A percentile compares a stretch with the other conserved stretches of the same genome.
phyloP scores from a whole-genome alignment of 2,329 filamentous ascomycete genomes.

The Ascochyta viciae-villosae region DNA sequence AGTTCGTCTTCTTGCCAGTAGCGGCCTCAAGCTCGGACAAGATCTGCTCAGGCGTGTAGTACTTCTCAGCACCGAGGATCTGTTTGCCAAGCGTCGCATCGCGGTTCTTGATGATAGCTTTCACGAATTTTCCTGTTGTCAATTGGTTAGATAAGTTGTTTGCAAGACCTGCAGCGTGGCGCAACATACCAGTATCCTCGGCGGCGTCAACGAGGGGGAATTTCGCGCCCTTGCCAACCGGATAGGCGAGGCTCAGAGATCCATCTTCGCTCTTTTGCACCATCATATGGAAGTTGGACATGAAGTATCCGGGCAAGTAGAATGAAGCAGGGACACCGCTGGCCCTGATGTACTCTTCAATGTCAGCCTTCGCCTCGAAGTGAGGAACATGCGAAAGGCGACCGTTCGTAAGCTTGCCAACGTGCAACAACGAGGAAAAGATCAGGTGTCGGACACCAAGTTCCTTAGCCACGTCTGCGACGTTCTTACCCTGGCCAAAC shows the following conservation, averaged over 20 bases:
- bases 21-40: conserved; percentile 48
- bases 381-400: conserved; percentile 51
- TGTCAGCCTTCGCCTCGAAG: conserved; percentile 64
- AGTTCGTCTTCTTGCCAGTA: conserved; percentile 22
- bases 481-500: conserved; percentile 30
- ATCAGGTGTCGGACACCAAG: conserved; percentile 28
- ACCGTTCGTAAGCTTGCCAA: conserved; percentile 34
- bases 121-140: conserved; percentile 41
- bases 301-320: conserved; percentile 61
- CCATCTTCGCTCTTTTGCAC: conserved; percentile 28
- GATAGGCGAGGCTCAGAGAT: conserved; percentile 21
- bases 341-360: conserved; percentile 62
- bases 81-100: conserved; percentile 49
- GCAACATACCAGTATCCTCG: conserved; percentile 54
- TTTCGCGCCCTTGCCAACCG: conserved; percentile 18
- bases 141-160: not conserved
- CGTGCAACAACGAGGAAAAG: conserved; percentile 31
- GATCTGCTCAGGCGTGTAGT: conserved; percentile 34
- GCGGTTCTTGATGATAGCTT: conserved; percentile 20
- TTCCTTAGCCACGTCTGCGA: conserved; percentile 26
- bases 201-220: conserved; percentile 55
- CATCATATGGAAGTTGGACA: conserved; percentile 54
- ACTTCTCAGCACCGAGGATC: conserved; percentile 51
- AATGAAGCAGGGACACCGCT: conserved; percentile 50
- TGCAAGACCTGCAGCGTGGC: not conserved